phyloP scores from a whole-genome alignment of 2,329 filamentous ascomycete genomes.

The Ceratocystis variospora region DNA sequence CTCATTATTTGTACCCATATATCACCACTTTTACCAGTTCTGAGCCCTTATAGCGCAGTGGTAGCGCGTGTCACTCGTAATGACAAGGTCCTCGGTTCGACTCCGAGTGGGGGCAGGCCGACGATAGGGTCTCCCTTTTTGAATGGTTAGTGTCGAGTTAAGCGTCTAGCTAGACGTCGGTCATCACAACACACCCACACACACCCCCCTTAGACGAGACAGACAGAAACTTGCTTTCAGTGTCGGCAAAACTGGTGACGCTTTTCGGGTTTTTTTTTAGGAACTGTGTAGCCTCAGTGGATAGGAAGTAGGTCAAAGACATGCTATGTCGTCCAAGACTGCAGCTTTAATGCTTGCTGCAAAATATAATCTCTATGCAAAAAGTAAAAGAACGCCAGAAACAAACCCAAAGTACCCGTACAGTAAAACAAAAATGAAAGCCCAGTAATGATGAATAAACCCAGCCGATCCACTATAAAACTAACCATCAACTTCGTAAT shows the following conservation, averaged over 20 bases:
- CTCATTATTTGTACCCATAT: too few relatives aligned
- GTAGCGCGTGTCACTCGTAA: constrained; percentile 29
- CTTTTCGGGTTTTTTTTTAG: too few relatives aligned
- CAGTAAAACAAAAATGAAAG: neutral
- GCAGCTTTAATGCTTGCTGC: neutral
- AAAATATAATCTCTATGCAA: neutral
- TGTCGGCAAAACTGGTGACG: too few relatives aligned
- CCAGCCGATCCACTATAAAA: neutral
- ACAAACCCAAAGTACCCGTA: neutral
- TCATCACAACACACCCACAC: too few relatives aligned
- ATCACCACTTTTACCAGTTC: too few relatives aligned
- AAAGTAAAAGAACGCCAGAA: neutral
- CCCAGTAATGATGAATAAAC: neutral
- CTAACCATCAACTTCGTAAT: constrained; percentile 1
- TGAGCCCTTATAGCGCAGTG: constrained; percentile 27
- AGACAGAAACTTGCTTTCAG: too few relatives aligned
- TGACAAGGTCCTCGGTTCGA: constrained; percentile 29
- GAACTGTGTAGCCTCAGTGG: too few relatives aligned
- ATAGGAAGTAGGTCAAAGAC: too few relatives aligned
- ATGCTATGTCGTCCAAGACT: neutral
- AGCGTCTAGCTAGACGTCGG: too few relatives aligned
- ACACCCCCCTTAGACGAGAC: too few relatives aligned
- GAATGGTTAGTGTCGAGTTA: too few relatives aligned
- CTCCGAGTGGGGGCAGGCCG: constrained; percentile 26
- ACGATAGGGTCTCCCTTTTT: too few relatives aligned